These are phyloP conservation scores for Rosa chinensis DNA, from an alignment of 306 rosid species.

Conservation along the genomic window DNA sequence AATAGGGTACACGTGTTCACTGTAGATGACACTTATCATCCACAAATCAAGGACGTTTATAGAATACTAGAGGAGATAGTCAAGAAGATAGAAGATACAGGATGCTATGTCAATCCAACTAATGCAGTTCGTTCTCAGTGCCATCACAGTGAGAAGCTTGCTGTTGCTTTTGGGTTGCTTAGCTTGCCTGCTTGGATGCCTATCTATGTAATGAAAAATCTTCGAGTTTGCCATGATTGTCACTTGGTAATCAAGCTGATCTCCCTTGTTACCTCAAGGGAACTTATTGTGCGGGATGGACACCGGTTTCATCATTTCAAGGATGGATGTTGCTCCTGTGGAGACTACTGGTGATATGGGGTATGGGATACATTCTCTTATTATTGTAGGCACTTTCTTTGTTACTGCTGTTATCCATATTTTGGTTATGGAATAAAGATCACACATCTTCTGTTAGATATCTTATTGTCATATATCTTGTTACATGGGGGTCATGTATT, in stretches of 20 bases:
- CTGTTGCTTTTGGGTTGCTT: conserved; percentile 55
- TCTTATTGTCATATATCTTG: neutral
- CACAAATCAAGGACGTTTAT: conserved; percentile 51
- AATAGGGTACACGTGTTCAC: conserved; percentile 62
- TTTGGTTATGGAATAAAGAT: neutral
- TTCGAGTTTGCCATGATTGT: conserved; percentile 48
- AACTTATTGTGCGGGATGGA: conserved; percentile 51
- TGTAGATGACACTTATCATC: conserved; percentile 54
- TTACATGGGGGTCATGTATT: neutral
- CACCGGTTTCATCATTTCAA: conserved; percentile 53
- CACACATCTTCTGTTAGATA: neutral
- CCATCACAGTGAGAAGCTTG: conserved; percentile 57
- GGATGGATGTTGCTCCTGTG: conserved; percentile 47
- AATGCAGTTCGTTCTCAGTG: conserved; percentile 27
- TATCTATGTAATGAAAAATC: conserved; percentile 52
- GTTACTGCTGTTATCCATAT: neutral
- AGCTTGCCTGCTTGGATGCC: conserved; percentile 56
- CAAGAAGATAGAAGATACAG: conserved; percentile 51
- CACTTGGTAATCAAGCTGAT: conserved; percentile 49
- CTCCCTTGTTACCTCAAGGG: conserved; percentile 54
- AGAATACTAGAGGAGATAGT: conserved; percentile 41
- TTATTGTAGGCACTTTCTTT: neutral
- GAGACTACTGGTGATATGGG: conserved; percentile 51
- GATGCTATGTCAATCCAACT: conserved; percentile 30
- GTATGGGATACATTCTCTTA: conserved; percentile 6